These are phyloP conservation scores for Marasmius sp. DNA, from an alignment of 1,284 basidiomycete species.

Conservation along the genomic window DNA sequence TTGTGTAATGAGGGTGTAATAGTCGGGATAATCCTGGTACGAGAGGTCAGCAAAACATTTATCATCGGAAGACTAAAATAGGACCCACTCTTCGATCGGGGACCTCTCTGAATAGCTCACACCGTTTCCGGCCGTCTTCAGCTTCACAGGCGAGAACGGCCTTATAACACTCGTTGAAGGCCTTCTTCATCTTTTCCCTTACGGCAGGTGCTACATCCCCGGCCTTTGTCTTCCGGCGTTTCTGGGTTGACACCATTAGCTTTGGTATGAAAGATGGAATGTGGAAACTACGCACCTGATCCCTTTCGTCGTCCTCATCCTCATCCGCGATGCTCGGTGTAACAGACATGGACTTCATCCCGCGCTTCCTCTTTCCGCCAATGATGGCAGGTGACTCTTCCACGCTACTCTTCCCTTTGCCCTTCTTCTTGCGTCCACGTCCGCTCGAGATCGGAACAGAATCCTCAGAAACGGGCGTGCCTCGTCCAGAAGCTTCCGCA, in stretches of 20 bases:
- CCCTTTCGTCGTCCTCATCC: slow-evolving; percentile 66
- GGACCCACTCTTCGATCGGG: slow-evolving; percentile 68
- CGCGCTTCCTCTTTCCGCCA: slow-evolving; percentile 68
- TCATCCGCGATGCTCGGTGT: slow-evolving; percentile 75
- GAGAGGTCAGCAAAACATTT: slow-evolving; percentile 7
- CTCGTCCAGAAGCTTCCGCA: slow-evolving; percentile 50
- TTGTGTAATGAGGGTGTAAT: slow-evolving; percentile 74
- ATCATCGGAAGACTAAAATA: slow-evolving; percentile 1
- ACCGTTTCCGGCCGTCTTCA: slow-evolving; percentile 73
- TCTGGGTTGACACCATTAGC: slow-evolving; percentile 39
- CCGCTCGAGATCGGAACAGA: slow-evolving; percentile 57
- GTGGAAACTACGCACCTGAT: slow-evolving; percentile 46
- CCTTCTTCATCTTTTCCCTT: slow-evolving; percentile 81
- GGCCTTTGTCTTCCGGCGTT: slow-evolving; percentile 74
- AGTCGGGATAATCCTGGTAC: slow-evolving; percentile 86
- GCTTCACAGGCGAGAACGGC: slow-evolving; percentile 80
- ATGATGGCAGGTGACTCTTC: slow-evolving; percentile 41
- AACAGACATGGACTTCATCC: slow-evolving; percentile 71
- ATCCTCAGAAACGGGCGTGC: slow-evolving; percentile 62
- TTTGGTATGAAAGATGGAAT: neutral
- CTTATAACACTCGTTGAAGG: slow-evolving; percentile 79
- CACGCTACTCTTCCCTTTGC: slow-evolving; percentile 52
- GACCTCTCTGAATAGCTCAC: slow-evolving; percentile 80
- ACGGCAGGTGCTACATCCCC: slow-evolving; percentile 48
- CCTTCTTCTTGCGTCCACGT: slow-evolving; percentile 48